Evolutionary conservation across 129 eudicot genomes (phyloP), one percentile per base, ranked within the genome.

Genomic region (Heracleum sosnowskyi): DNA sequence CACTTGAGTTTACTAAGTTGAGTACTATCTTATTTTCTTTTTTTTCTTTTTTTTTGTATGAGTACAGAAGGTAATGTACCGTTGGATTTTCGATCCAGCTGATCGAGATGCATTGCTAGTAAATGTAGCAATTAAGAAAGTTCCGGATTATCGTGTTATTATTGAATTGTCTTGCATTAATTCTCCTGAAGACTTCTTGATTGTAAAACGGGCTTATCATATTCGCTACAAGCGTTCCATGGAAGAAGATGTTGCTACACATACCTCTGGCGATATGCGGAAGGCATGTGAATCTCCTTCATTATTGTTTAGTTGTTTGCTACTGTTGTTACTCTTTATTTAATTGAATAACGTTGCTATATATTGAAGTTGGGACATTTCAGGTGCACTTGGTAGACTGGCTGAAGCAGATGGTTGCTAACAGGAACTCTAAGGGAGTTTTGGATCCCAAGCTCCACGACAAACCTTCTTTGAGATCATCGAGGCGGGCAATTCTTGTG

Each of bases 191-290:
- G 90, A 90, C 85, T 86, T 92, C 36, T 80, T 87, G 35, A 86
- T 82, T 20, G 77, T 90, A 69, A 92, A 90, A 82, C 79, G 83
- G 22, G 93, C 97, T 49, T 90, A 92, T 70, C 93, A 88, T 70
- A 51, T 47, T 53, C 92, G 91, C 36, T 92, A 85, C 79, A 86
- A 86, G 84, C 93, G 47, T 73, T 90, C 93, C 13, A 36, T 92
- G 81, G 97, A 92, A 83, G 97, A 92, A 69, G 96, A 92, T 75
- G 62, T 90, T n/a, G n/a, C n/a, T n/a, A n/a, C n/a, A n/a, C n/a
- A n/a, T n/a, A n/a, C n/a, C n/a, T n/a, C n/a, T n/a, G n/a, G n/a
- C n/a, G n/a, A n/a, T n/a, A n/a, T n/a, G n/a, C n/a, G n/a, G n/a
- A n/a, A n/a, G n/a, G n/a, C 79, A 81, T 13, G 78, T 41, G 63